Evolutionary conservation across 164 flowering plant genomes (phyloP).

Genomic region (Dillenia turbinata): DNA sequence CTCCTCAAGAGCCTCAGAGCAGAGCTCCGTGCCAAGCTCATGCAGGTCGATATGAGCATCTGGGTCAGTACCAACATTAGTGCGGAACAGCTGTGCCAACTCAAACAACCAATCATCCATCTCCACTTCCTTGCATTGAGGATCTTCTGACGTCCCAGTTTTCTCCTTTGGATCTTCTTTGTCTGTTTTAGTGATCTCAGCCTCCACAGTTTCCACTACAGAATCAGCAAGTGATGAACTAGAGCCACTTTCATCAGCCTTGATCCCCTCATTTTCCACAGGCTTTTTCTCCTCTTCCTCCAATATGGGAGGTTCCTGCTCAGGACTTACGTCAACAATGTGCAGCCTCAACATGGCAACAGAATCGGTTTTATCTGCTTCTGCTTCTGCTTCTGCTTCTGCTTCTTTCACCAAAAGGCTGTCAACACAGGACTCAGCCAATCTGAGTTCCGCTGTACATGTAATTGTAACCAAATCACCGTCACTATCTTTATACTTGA

Average conservation of each 20-base stretch:
- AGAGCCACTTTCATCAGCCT: slow-evolving; percentile 62
- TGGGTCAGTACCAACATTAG: slow-evolving; percentile 91
- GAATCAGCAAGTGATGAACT: slow-evolving; percentile 54
- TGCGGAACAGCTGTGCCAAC: slow-evolving; percentile 89
- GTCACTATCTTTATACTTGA: slow-evolving; percentile 89
- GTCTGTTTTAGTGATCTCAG: slow-evolving; percentile 37
- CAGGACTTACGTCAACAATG: slow-evolving; percentile 88
- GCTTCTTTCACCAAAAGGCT: slow-evolving; percentile 32
- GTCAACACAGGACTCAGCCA: slow-evolving; percentile 77
- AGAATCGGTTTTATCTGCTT: slow-evolving; percentile 32
- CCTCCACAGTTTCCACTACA: slow-evolving; percentile 38
- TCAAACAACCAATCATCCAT: slow-evolving; percentile 98
- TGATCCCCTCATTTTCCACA: slow-evolving; percentile 40
- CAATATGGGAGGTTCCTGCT: slow-evolving; percentile 78
- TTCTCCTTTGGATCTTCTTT: slow-evolving; percentile 51
- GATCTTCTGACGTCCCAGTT: slow-evolving; percentile 34
- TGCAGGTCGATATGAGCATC: slow-evolving; percentile 95
- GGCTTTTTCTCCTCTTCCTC: slow-evolving; percentile 82
- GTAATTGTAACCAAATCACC: slow-evolving; percentile 96
- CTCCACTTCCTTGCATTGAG: slow-evolving; percentile 78
- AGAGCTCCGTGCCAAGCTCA: slow-evolving; percentile 96
- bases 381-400: slow-evolving; percentile 49
- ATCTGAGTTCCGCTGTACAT: slow-evolving; percentile 65
- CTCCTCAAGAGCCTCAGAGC: slow-evolving; percentile 97
- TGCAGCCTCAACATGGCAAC: slow-evolving; percentile 72